Base-by-base conservation (phyloP, 441 rosid species). In the Melastoma candidum region DNA sequence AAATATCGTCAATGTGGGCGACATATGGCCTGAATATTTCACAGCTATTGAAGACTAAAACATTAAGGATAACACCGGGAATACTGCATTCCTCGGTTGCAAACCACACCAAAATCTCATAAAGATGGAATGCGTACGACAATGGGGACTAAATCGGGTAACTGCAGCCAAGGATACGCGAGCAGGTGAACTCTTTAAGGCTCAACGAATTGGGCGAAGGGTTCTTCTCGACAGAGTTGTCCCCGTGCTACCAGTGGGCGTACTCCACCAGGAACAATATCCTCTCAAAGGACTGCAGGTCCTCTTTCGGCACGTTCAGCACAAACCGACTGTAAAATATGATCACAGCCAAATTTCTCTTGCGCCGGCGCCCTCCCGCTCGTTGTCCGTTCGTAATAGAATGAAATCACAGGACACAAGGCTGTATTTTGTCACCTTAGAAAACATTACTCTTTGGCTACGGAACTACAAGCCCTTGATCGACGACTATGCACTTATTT, bases 221-320 rank as follows among this genome's bases (percentile, higher is more conserved):
- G 74, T 93, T 86, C 53, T 81, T 78, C 69, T 93, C 96, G 27
- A 93, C 96, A 22, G 96, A 74, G 68, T 89, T 89, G 66, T 93
- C 99, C 76, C 89, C 96, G n/a, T 93, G 89, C 74, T 77, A 86
- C 99, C 99, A 86, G 67, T 93, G 88, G 4, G 97, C 97, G 61
- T 75, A 80, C 78, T 93, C 99, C 71, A 93, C 99, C 0, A 93
- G 84, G 64, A 93, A 93, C 58, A 93, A 69, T 72, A 93, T 84
- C 65, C 97, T 78, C 88, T 89, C 96, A 65, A 93, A 86, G 22
- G 99, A 93, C 59, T 89, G 88, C 48, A 82, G 96, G 67, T 93
- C 97, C 71, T 93, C 99, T 74, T 93, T 80, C 1, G 96, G 99
- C 51, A 89, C 99, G 69, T 89, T 93, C 69, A 86, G 74, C 54